A percentile compares a stretch with the other conserved stretches of the same genome.
Evolutionary conservation across 1,284 basidiomycete genomes (phyloP).

Genomic region (Ganoderma multipileum): DNA sequence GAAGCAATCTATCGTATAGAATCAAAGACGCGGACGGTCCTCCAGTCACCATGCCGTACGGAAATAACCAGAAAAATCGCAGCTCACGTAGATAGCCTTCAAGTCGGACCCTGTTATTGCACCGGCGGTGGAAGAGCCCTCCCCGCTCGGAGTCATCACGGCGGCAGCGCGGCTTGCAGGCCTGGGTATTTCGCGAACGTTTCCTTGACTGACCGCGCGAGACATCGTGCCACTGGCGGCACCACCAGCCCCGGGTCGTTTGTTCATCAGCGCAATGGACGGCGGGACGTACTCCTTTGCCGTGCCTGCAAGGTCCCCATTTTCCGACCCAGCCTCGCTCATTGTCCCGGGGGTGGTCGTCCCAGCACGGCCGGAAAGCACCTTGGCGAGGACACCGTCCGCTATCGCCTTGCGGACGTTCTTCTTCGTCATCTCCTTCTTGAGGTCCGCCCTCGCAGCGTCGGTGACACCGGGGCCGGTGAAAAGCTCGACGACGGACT

Average conservation of each 20-base stretch:
- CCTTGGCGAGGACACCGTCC: constrained; percentile 69
- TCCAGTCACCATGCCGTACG: constrained; percentile 18
- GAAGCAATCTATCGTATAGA: constrained; percentile 75
- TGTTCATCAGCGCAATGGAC: constrained; percentile 65
- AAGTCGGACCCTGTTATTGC: constrained; percentile 57
- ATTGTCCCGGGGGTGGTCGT: constrained; percentile 47
- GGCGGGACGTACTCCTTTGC: constrained; percentile 75
- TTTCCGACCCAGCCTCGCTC: constrained; percentile 64
- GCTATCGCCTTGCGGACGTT: constrained; percentile 87
- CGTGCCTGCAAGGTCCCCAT: constrained; percentile 51
- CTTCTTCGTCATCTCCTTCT: constrained; percentile 89
- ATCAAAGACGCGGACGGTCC: constrained; percentile 20
- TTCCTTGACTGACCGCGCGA: constrained; percentile 58
- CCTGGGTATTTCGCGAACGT: constrained; percentile 53
- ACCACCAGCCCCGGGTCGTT: constrained; percentile 46
- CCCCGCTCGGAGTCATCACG: constrained; percentile 49
- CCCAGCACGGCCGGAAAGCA: constrained; percentile 52
- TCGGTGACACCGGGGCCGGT: constrained; percentile 82
- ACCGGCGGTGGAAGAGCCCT: constrained; percentile 46
- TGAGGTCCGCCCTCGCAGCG: constrained; percentile 89
- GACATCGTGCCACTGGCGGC: constrained; percentile 37
- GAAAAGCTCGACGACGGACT: constrained; percentile 86
- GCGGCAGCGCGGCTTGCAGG: constrained; percentile 64
- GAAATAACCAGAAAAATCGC: constrained; percentile 5
- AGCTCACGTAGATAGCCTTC: constrained; percentile 74